Base-by-base conservation (phyloP, 2,329 filamentous ascomycete genomes). In the Exophiala phaeomuriformis region DNA sequence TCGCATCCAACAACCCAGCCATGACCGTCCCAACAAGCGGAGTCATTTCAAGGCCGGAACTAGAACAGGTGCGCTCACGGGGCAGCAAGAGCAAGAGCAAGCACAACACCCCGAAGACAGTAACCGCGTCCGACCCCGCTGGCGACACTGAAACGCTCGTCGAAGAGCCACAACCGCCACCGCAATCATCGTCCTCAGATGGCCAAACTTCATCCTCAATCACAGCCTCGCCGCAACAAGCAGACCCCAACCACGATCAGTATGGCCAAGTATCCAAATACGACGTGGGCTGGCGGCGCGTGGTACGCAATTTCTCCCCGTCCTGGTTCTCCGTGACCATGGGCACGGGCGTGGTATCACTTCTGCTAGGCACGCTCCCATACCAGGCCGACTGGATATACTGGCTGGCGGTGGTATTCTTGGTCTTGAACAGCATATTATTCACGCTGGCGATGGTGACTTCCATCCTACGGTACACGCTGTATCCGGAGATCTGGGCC, bases 281-380 rank as follows among this genome's bases (percentile, higher is more conserved):
- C 57, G 67, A 71, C 28, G 50, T 61, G 6, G 69, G 68, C 12
- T 71, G 68, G 69, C 64, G 69, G 12, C 58, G 63, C 42, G 57
- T 71, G 5, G 65, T 71, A n/a, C 66, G 67, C 12, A 69, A 71
- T 47, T 71, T 71, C 47, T 69, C 68, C 0, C 69, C 69, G 5
- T 86, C 66, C 6, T 74, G 80, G 80, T 82, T 82, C 64, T 71
- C 76, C 2, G 74, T 77, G 32, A 81, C 74, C 41, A 82, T 87
- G 83, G 84, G 84, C 30, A 87, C 83, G 0, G 84, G 83, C 19
- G 80, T 87, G 37, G 79, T 84, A 5, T 79, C 80, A 1, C 76
- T 85, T 37, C 71, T 87, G 19, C 72, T 87, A 12, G 72, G 79
- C 59, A 76, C 77, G 12, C 73, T 86, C 7, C 83, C 83, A 0